Conservation (phyloP, 768 basidiomycete species). For the Tulasnella calospora region DNA sequence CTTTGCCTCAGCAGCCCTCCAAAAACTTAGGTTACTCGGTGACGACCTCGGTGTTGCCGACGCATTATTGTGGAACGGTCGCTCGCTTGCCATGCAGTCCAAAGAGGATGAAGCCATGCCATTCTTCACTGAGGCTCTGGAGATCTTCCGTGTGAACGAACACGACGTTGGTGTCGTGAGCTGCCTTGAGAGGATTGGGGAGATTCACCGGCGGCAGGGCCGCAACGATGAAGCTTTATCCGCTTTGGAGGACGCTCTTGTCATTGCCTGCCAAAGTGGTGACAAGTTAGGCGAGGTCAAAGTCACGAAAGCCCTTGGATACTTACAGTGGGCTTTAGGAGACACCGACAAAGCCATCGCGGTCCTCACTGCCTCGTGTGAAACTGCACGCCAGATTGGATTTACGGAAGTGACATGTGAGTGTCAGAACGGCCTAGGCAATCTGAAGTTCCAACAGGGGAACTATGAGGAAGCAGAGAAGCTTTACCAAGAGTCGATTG, state of each 20-base stretch:
- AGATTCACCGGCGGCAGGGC: no score
- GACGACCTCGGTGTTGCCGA: no score
- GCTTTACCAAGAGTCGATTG: not conserved
- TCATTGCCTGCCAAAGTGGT: not conserved
- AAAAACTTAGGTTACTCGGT: no score
- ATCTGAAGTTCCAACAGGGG: not conserved
- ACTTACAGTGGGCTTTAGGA: not conserved
- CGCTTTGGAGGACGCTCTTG: not conserved
- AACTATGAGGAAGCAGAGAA: not conserved
- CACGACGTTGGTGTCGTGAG: not conserved
- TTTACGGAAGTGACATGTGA: not conserved
- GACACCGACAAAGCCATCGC: not conserved
- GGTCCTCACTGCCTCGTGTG: not conserved
- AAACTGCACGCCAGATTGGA: not conserved
- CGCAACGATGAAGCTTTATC: no score
- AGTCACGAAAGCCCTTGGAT: not conserved
- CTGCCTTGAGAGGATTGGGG: not conserved
- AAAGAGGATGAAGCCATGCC: not conserved
- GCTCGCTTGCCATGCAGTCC: not conserved
- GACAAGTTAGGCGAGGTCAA: not conserved
- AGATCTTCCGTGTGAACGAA: not conserved
- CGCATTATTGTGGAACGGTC: no score
- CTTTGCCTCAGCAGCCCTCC: no score
- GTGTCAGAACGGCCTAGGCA: not conserved
- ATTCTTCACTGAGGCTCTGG: not conserved